A percentile compares a stretch with the other conserved stretches of the same genome.
These are phyloP conservation scores for Pythium biforme DNA, from an alignment of 352 stramenopile species.

Conservation along the genomic window DNA sequence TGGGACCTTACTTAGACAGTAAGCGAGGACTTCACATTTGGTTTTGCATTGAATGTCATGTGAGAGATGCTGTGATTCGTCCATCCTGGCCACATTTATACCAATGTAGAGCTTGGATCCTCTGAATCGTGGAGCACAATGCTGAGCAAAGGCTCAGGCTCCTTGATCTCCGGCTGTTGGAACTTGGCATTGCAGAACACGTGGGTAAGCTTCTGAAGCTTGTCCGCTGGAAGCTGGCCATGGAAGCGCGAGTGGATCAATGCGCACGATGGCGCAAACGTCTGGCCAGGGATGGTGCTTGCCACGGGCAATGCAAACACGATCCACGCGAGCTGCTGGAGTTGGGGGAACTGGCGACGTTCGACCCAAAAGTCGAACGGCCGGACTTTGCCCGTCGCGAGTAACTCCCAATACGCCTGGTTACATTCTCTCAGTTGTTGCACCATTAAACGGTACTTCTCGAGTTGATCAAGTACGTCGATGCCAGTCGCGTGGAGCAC, in stretches of 20 bases:
- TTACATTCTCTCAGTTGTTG: constrained; percentile 53
- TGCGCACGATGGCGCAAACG: constrained; percentile 35
- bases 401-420: constrained; percentile 51
- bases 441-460: constrained; percentile 49
- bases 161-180: constrained; percentile 22
- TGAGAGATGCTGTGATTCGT: no score
- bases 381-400: constrained; percentile 43
- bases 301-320: constrained; percentile 58
- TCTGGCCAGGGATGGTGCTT: constrained; percentile 34
- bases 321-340: constrained; percentile 55
- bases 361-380: constrained; percentile 64
- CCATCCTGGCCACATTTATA: no score
- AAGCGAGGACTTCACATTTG: no score
- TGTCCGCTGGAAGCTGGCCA: constrained; percentile 33
- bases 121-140: constrained; percentile 26
- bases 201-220: constrained; percentile 60
- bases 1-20: no score
- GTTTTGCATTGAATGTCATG: no score
- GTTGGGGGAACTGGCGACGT: constrained; percentile 50
- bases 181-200: constrained; percentile 58
- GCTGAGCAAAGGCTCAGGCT: constrained; percentile 23
- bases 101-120: constrained; percentile 21
- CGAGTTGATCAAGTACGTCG: constrained; percentile 49
- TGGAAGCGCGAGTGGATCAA: constrained; percentile 46
- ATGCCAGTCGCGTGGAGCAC: constrained; percentile 30